These are phyloP conservation scores for Geosmithia flava DNA, from an alignment of 2,329 filamentous ascomycete genomes.

Conservation along the genomic window DNA sequence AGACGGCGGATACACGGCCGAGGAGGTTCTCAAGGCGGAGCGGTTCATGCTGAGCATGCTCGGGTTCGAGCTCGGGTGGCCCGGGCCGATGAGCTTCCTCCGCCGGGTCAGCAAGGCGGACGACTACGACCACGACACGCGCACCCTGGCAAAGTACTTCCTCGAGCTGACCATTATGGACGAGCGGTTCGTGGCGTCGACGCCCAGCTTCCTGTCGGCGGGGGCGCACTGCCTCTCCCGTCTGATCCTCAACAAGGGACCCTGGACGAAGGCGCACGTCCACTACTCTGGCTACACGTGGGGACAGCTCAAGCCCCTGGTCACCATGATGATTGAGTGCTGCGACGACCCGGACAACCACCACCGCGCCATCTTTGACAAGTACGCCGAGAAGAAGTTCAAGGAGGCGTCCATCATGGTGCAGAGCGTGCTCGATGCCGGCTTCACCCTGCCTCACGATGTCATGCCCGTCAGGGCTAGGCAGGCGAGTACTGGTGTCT, in stretches of 20 bases:
- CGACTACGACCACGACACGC: conserved; percentile 90
- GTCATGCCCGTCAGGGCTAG: conserved; percentile 22
- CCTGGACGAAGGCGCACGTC: conserved; percentile 77
- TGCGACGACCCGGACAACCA: conserved; percentile 72
- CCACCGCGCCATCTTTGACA: conserved; percentile 79
- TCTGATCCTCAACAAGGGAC: conserved; percentile 78
- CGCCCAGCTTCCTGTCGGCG: conserved; percentile 81
- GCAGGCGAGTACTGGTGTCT: too few relatives aligned
- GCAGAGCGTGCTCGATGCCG: conserved; percentile 55
- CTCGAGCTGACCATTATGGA: conserved; percentile 96
- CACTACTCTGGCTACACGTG: conserved; percentile 93
- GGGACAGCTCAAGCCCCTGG: conserved; percentile 64
- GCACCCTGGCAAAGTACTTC: conserved; percentile 95
- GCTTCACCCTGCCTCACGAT: conserved; percentile 37
- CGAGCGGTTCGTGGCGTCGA: conserved; percentile 85
- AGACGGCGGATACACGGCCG: conserved; percentile 74
- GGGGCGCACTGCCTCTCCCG: conserved; percentile 87
- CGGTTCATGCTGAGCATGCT: conserved; percentile 97
- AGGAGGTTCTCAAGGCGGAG: conserved; percentile 94
- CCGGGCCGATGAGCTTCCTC: conserved; percentile 98
- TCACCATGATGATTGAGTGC: conserved; percentile 74
- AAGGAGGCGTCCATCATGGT: conserved; percentile 76
- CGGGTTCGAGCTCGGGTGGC: conserved; percentile 90
- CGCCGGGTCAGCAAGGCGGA: conserved; percentile 96
- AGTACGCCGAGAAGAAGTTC: conserved; percentile 80